Evolutionary conservation across 108 stramenopile species (phyloP), one percentile per base, ranked within the genome.

Genomic region (Craspedostauros australis): DNA sequence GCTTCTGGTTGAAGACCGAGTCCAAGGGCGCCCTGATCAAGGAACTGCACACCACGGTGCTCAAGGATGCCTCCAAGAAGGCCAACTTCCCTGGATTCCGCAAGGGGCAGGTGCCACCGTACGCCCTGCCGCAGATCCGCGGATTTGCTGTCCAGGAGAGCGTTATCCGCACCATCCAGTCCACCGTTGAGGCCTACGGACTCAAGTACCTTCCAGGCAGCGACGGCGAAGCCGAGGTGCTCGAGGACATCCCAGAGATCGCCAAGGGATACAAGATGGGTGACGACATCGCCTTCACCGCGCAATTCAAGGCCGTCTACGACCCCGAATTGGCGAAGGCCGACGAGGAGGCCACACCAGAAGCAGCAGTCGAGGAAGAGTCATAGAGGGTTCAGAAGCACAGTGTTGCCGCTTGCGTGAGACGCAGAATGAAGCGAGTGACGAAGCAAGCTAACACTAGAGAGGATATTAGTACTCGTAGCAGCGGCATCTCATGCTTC

Each of bases 1-100:
- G 68, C 40, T 91, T 85, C 56, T 91, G 85, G 82, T 56, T 91
- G 46, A 39, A 43, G 19, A 75, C 90, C 4, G 50, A 42, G 0
- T 83, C 79, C 5, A 67, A 77, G 23, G 85, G 79, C 5, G 52
- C 50, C 20, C 38, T 79, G 50, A 68, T 91, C n/a, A 78, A 81
- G 40, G 52, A 83, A 56, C 27, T 79, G 25, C 60, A 80, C 25
- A 46, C 52, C 26, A 52, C 67, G 48, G 76, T 82, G n/a, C 63
- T 86, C 27, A 91, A 86, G 63, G 84, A 91, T 46, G 75, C 83
- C 12, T 42, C 68, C 19, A 87, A 79, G 56, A 88, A 86, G 68
- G 89, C 85, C 6, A 82, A 87, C 53, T 91, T 87, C 47, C 89
- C 89, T 20, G 89, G 89, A 12, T 85, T 91, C 61, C 58, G 89